phyloP scores from a whole-genome alignment of 2,329 filamentous ascomycete species.

The Sclerotinia subarctica region DNA sequence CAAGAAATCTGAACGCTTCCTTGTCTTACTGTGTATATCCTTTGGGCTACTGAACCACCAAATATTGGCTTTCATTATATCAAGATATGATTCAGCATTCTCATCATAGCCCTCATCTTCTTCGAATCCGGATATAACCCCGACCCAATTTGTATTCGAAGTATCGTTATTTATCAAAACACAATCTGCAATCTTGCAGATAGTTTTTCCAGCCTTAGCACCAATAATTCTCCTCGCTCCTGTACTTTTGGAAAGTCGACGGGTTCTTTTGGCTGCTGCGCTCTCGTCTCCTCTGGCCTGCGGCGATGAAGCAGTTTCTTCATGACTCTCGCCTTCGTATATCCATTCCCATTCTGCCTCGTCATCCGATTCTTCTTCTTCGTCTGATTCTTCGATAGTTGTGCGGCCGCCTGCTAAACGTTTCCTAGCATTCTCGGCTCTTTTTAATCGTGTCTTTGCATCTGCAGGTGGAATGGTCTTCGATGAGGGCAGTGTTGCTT shows the following conservation, averaged over 20 bases:
- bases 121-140: slow-evolving; percentile 78
- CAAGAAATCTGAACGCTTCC: slow-evolving; percentile 77
- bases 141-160: slow-evolving; percentile 85
- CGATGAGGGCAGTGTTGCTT: slow-evolving; percentile 26
- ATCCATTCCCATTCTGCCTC: slow-evolving; percentile 79
- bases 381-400: slow-evolving; percentile 73
- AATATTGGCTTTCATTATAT: slow-evolving; percentile 47
- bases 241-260: slow-evolving; percentile 31
- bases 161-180: slow-evolving; percentile 87
- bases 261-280: slow-evolving; percentile 23
- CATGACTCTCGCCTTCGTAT: slow-evolving; percentile 39
- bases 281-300: slow-evolving; percentile 23
- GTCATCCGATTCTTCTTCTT: slow-evolving; percentile 69
- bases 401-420: slow-evolving; percentile 35
- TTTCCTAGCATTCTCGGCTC: slow-evolving; percentile 42
- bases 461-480: slow-evolving; percentile 24
- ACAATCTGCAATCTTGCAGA: slow-evolving; percentile 76
- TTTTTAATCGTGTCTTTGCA: slow-evolving; percentile 28
- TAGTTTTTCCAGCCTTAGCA: slow-evolving; percentile 73
- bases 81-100: slow-evolving; percentile 41
- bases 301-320: background rate
- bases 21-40: slow-evolving; percentile 79
- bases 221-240: slow-evolving; percentile 61
- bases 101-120: slow-evolving; percentile 75
- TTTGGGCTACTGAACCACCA: slow-evolving; percentile 92